These are phyloP conservation scores for Panaeolus cyanescens DNA, from an alignment of 768 basidiomycete genomes.

Conservation along the genomic window DNA sequence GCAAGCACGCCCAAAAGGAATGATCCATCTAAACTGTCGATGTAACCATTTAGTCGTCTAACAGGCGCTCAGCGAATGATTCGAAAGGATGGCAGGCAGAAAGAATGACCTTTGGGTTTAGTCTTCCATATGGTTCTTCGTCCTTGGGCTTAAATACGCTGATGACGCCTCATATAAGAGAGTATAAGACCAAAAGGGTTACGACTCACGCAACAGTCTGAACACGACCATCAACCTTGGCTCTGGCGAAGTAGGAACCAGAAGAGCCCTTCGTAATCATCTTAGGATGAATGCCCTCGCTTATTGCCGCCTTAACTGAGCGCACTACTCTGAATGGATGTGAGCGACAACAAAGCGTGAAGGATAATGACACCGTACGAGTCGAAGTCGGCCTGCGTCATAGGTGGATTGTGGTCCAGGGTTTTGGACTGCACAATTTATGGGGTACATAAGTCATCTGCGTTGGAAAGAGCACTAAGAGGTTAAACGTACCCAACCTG, in stretches of 20 bases:
- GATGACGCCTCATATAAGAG: neutral
- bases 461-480: neutral
- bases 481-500: slow-evolving; percentile 37
- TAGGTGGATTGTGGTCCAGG: slow-evolving; percentile 75
- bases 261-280: slow-evolving; percentile 90
- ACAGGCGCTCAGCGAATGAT: slow-evolving; percentile 1
- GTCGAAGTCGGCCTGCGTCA: slow-evolving; percentile 75
- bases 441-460: slow-evolving; percentile 4
- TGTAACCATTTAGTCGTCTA: slow-evolving; percentile 91
- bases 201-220: slow-evolving; percentile 77
- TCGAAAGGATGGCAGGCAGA: neutral
- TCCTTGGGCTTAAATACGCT: slow-evolving; percentile 94
- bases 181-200: neutral
- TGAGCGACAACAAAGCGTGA: neutral
- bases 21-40: slow-evolving; percentile 85
- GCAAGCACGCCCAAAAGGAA: slow-evolving; percentile 88
- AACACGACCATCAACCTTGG: slow-evolving; percentile 72
- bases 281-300: slow-evolving; percentile 83
- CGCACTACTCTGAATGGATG: slow-evolving; percentile 53
- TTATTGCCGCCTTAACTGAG: slow-evolving; percentile 68
- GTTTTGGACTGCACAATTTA: slow-evolving; percentile 61
- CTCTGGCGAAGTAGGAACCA: slow-evolving; percentile 90
- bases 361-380: slow-evolving; percentile 43
- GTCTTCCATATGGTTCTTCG: slow-evolving; percentile 84
- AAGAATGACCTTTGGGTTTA: slow-evolving; percentile 76